Evolutionary conservation across 2,329 filamentous ascomycete species (phyloP).

Genomic region (Ceratocystiopsis sp.): DNA sequence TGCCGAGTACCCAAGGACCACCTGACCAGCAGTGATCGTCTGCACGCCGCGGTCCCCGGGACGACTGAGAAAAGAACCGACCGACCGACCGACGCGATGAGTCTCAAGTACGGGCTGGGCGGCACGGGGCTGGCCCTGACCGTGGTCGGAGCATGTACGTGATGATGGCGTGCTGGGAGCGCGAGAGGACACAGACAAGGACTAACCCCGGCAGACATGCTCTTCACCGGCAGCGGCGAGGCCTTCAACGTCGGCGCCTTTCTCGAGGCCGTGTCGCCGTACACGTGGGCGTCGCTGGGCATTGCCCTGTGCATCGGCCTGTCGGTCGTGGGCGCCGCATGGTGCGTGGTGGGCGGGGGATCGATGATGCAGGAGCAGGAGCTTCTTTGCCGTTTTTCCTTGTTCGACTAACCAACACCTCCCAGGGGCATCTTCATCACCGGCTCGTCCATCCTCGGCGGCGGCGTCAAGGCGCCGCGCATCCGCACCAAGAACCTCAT

Average conservation of each 20-base stretch:
- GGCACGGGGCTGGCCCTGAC: slow-evolving; percentile 50
- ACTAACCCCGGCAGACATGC: slow-evolving; percentile 57
- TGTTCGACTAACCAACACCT: background rate
- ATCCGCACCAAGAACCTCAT: slow-evolving; percentile 99
- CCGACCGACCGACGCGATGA: slow-evolving; percentile 32
- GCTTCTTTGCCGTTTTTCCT: background rate
- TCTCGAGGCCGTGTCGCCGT: slow-evolving; percentile 84
- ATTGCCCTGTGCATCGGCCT: slow-evolving; percentile 90
- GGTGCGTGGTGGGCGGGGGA: too few species aligned
- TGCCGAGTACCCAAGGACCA: too few species aligned
- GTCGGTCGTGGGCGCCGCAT: slow-evolving; percentile 92
- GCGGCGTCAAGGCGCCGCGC: slow-evolving; percentile 86
- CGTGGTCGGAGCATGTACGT: slow-evolving; percentile 66
- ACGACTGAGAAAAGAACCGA: background rate
- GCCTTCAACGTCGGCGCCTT: slow-evolving; percentile 94
- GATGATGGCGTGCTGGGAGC: too few species aligned
- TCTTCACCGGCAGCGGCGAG: slow-evolving; percentile 93
- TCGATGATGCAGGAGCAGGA: too few species aligned
- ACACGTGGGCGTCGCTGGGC: slow-evolving; percentile 79
- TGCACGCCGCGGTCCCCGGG: too few species aligned
- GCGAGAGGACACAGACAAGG: slow-evolving; percentile 4
- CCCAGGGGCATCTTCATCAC: slow-evolving; percentile 96
- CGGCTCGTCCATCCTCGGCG: slow-evolving; percentile 90
- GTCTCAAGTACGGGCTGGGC: slow-evolving; percentile 53
- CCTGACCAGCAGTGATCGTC: too few species aligned